A percentile compares a stretch with the other conserved stretches of the same genome.
Conservation (phyloP, 1,284 basidiomycete species). For the Papiliotrema fonsecae region DNA sequence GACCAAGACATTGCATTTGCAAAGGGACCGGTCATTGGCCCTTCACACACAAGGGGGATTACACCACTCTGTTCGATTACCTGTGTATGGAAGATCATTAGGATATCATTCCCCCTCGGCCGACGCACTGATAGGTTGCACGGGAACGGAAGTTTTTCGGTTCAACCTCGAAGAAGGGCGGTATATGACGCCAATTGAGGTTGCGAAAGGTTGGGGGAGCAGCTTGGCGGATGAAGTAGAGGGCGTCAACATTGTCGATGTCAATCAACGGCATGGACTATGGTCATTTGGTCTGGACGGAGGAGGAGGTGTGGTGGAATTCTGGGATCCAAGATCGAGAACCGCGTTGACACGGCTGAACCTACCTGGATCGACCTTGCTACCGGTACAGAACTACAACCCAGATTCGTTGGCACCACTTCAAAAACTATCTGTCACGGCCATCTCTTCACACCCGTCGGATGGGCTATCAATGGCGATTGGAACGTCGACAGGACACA, state of each 20-base stretch:
- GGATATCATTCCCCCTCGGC: slow-evolving; percentile 83
- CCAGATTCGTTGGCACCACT: slow-evolving; percentile 25
- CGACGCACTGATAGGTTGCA: slow-evolving; percentile 70
- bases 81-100: slow-evolving; percentile 84
- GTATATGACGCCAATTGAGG: slow-evolving; percentile 70
- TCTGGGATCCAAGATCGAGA: slow-evolving; percentile 94
- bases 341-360: slow-evolving; percentile 56
- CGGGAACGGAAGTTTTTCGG: slow-evolving; percentile 82
- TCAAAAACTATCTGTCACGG: slow-evolving; percentile 65
- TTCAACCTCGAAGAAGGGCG: slow-evolving; percentile 94
- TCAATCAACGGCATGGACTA: slow-evolving; percentile 90
- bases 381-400: slow-evolving; percentile 47
- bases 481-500: slow-evolving; percentile 91
- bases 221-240: slow-evolving; percentile 52
- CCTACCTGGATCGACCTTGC: slow-evolving; percentile 63
- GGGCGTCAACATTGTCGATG: slow-evolving; percentile 87
- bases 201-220: slow-evolving; percentile 56
- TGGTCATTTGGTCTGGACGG: slow-evolving; percentile 71
- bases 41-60: slow-evolving; percentile 92
- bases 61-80: slow-evolving; percentile 89
- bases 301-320: slow-evolving; percentile 74
- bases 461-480: slow-evolving; percentile 92
- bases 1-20: slow-evolving; percentile 97
- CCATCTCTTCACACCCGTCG: slow-evolving; percentile 67
- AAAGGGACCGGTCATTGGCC: slow-evolving; percentile 90